Evolutionary conservation across 768 basidiomycete genomes (phyloP).

Genomic region (Strobilomyces dryophilus): DNA sequence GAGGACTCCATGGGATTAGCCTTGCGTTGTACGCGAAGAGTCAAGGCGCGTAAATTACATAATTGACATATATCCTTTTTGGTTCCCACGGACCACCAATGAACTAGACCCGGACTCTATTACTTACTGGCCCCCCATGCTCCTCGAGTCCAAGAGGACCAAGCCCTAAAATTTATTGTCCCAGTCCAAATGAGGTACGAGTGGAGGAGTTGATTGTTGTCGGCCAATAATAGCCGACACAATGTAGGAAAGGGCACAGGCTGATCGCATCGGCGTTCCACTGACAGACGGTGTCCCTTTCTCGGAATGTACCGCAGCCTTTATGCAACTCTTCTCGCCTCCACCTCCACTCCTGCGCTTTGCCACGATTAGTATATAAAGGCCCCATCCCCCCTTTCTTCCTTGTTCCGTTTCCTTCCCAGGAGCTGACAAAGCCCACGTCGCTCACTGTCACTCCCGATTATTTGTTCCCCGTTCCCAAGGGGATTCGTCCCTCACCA

Average conservation of each 20-base stretch:
- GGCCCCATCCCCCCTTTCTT: constrained; percentile 12
- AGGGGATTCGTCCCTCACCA: constrained; percentile 14
- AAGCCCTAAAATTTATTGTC: constrained; percentile 4
- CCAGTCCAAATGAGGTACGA: neutral
- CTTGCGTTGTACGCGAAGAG: constrained; percentile 16
- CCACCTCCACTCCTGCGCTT: constrained; percentile 10
- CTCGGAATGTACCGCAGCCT: constrained; percentile 33
- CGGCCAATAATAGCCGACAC: constrained; percentile 9
- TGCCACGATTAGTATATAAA: constrained; percentile 29
- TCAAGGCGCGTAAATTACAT: constrained; percentile 17
- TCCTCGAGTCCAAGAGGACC: neutral
- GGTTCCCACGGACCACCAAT: constrained; percentile 10
- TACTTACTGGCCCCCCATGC: constrained; percentile 6
- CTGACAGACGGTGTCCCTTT: constrained; percentile 11
- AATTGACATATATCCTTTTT: constrained; percentile 7
- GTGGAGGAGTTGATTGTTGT: neutral
- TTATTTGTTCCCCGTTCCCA: constrained; percentile 17
- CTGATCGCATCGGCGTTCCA: constrained; percentile 11
- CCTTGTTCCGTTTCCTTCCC: constrained; percentile 9
- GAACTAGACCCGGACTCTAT: constrained; percentile 9
- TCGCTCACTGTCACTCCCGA: constrained; percentile 1
- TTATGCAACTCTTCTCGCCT: constrained; percentile 21
- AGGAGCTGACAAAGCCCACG: constrained; percentile 1
- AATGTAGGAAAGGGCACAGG: constrained; percentile 11
- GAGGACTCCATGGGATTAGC: constrained; percentile 50